Base-by-base conservation (phyloP, 768 basidiomycete genomes). In the Amanita pallidorosea region DNA sequence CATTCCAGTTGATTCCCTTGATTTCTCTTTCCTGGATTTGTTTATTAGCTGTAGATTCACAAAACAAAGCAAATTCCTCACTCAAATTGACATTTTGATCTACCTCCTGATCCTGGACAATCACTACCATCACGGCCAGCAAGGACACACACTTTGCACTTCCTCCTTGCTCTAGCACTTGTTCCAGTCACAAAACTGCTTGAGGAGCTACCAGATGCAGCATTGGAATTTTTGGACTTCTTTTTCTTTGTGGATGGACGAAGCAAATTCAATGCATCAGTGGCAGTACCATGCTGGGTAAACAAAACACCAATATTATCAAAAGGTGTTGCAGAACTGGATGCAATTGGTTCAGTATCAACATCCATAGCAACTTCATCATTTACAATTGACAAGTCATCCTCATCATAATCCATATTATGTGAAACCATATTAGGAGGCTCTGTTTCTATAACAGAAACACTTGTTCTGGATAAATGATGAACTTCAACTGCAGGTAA, bases 191-290 rank as follows among this genome's bases (percentile, higher is more conserved):
- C 34, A 20, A 29, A 42, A 29, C 17, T 37, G 42, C 17, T 31
- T 17, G 34, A 42, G 37, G 31, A 13, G 42, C 15, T 40, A 13
- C 43, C 12, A n/a, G 27, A 17, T 55, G 33, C 18, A 31, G 6
- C 41, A 49, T 38, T 5, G 45, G 46, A 55, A 64, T 2, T 31
- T 67, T 36, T 54, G 57, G 0, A 59, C 65, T 9, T 73, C 70
- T 1, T 47, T 58, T 2, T 56, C 58, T 3, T 52, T 71, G 46
- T 65, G 68, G 34, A 67, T 53, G 55, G 59, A 37, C 15, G 17
- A n/a, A n/a, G n/a, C n/a, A n/a, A n/a, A n/a, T n/a, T n/a, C n/a
- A n/a, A n/a, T n/a, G n/a, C n/a, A n/a, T n/a, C n/a, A n/a, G n/a
- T n/a, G n/a, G n/a, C n/a, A n/a, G n/a, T n/a, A n/a, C n/a, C n/a